phyloP scores from a whole-genome alignment of 2,329 filamentous ascomycete genomes.

The Fusarium sp. region DNA sequence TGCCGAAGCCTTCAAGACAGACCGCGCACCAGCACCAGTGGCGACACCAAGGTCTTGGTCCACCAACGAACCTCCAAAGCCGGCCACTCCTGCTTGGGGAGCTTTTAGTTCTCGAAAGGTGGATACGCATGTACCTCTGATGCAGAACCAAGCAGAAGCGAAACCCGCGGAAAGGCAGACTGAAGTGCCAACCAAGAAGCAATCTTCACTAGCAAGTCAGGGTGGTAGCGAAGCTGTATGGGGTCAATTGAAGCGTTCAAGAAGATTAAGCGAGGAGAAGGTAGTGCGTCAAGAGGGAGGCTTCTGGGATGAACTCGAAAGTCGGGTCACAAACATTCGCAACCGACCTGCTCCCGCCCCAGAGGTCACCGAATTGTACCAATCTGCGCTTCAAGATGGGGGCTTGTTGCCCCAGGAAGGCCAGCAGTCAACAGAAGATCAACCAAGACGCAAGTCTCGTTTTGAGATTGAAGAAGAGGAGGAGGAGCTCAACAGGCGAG shows the following conservation, averaged over 20 bases:
- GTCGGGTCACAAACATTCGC: constrained; percentile 39
- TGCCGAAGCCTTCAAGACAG: constrained; percentile 51
- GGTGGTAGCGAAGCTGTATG: constrained; percentile 33
- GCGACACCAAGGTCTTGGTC: constrained; percentile 48
- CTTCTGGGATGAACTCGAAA: constrained; percentile 46
- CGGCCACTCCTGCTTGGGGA: constrained; percentile 37
- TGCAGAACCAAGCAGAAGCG: neutral
- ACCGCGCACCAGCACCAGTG: constrained; percentile 44
- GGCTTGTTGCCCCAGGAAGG: constrained; percentile 1
- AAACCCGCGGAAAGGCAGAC: neutral
- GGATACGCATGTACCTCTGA: constrained; percentile 37
- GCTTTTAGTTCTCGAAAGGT: constrained; percentile 42
- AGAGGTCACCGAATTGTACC: neutral
- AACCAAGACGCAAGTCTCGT: constrained; percentile 48
- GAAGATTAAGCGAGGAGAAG: constrained; percentile 17
- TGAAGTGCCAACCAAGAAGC: neutral
- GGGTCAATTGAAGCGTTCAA: constrained; percentile 44
- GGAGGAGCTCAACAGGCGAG: constrained; percentile 33
- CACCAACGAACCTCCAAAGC: constrained; percentile 17
- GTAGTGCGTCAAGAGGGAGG: constrained; percentile 2
- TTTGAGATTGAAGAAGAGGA: constrained; percentile 50
- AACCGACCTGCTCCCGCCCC: constrained; percentile 13
- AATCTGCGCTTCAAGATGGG: constrained; percentile 5
- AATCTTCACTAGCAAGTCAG: neutral
- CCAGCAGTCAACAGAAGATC: constrained; percentile 28